phyloP scores from a whole-genome alignment of 2,329 filamentous ascomycete species.

The Diaporthe caulivora region DNA sequence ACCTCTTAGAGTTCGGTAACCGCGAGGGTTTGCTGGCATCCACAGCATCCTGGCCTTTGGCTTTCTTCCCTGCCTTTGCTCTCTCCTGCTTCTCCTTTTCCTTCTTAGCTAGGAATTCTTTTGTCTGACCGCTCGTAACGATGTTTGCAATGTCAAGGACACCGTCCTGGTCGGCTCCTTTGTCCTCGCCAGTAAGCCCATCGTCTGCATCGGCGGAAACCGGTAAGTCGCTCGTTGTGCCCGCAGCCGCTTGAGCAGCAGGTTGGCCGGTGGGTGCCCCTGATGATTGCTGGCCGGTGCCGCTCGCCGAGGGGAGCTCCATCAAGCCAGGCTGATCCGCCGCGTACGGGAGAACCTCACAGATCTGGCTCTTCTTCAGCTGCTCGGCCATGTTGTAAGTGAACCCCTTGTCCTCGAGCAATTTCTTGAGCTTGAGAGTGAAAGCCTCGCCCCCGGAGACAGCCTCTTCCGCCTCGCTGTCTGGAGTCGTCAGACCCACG shows the following conservation, averaged over 20 bases:
- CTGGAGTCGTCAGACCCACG: conserved; percentile 68
- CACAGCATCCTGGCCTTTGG: conserved; percentile 67
- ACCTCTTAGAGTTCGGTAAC: conserved; percentile 79
- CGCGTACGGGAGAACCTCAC: conserved; percentile 74
- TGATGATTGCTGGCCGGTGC: conserved; percentile 47
- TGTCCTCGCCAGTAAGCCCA: conserved; percentile 56
- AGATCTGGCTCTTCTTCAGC: conserved; percentile 75
- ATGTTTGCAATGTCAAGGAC: conserved; percentile 88
- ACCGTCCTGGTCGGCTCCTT: conserved; percentile 70
- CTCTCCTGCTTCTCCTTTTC: conserved; percentile 83
- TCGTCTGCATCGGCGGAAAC: conserved; percentile 46
- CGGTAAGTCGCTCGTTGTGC: conserved; percentile 48
- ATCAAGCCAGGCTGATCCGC: conserved; percentile 58
- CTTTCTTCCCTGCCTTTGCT: conserved; percentile 70
- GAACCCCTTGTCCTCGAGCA: conserved; percentile 73
- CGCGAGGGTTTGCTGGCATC: conserved; percentile 68
- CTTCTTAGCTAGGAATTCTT: conserved; percentile 85
- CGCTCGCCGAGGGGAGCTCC: conserved; percentile 57
- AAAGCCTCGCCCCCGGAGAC: conserved; percentile 89
- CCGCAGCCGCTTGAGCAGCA: conserved; percentile 43
- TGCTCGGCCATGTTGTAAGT: conserved; percentile 77
- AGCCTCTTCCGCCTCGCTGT: conserved; percentile 50
- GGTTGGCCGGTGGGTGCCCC: conserved; percentile 42
- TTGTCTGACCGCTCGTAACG: conserved; percentile 83
- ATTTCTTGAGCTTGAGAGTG: conserved; percentile 77